These are phyloP conservation scores for Ceratorhiza oryzae-sativae DNA, from an alignment of 1,284 basidiomycete genomes.

Conservation along the genomic window DNA sequence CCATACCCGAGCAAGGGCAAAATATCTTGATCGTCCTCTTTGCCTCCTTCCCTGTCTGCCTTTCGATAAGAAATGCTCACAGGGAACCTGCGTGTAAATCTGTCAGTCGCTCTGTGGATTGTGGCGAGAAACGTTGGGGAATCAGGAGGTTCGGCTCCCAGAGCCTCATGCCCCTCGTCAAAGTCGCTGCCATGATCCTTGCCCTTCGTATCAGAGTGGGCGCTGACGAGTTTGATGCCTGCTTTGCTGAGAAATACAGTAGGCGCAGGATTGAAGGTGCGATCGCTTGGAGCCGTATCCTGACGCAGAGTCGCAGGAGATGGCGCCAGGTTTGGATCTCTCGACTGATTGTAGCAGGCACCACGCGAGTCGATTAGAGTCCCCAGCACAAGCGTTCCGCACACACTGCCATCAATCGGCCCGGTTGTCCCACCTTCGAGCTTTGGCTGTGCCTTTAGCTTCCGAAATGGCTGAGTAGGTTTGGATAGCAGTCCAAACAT, in stretches of 20 bases:
- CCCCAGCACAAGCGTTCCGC: neutral
- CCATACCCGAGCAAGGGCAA: conserved; percentile 29
- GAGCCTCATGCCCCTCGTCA: neutral
- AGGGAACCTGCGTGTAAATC: conserved; percentile 29
- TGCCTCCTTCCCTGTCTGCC: neutral
- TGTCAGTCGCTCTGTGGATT: conserved; percentile 28
- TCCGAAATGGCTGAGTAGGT: conserved; percentile 19
- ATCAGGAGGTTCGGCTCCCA: neutral
- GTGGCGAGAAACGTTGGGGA: conserved; percentile 28
- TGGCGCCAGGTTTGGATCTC: neutral
- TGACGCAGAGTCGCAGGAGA: neutral
- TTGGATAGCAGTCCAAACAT: conserved; percentile 23
- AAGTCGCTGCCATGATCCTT: neutral
- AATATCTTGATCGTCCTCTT: conserved; percentile 6
- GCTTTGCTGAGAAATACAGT: neutral
- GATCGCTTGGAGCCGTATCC: neutral
- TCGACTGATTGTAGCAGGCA: too few relatives aligned
- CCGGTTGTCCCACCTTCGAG: neutral
- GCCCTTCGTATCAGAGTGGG: neutral
- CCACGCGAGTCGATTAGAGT: too few relatives aligned
- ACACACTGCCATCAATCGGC: neutral
- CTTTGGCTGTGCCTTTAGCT: neutral
- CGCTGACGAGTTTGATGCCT: neutral
- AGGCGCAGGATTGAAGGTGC: neutral
- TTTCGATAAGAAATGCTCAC: conserved; percentile 31